A percentile compares a stretch with the other conserved stretches of the same genome.
Evolutionary conservation across 306 rosid species (phyloP).

Genomic region (Neltuma alba): DNA sequence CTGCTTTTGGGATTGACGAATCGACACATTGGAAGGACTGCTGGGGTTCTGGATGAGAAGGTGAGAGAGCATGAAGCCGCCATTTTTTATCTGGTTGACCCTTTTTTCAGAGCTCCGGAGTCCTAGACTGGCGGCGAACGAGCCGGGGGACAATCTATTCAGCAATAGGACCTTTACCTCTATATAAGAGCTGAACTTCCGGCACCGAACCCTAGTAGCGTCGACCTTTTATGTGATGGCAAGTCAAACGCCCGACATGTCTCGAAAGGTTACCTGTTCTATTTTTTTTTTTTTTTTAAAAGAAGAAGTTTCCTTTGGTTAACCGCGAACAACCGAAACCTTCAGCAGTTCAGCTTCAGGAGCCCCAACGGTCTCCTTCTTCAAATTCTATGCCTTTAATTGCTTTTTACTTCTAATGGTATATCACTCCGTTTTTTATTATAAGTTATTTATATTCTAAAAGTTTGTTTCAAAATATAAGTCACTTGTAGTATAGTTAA

Average conservation of each 20-base stretch:
- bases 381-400: not conserved
- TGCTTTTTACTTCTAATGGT: too few species aligned
- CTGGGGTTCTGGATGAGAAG: conserved; percentile 35
- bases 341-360: too few species aligned
- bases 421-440: too few species aligned
- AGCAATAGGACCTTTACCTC: not conserved
- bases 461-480: too few species aligned
- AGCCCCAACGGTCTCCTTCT: not conserved
- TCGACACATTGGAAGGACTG: conserved; percentile 1
- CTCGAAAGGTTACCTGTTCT: too few species aligned
- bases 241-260: not conserved
- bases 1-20: not conserved
- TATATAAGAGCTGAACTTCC: not conserved
- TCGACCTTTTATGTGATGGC: not conserved
- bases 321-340: not conserved
- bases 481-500: too few species aligned
- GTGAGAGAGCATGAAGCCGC: conserved; percentile 29
- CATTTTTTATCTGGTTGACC: conserved; percentile 35
- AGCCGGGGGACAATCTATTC: not conserved
- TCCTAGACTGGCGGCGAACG: not conserved
- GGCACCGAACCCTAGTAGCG: not conserved
- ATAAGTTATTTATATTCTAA: too few species aligned
- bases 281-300: too few species aligned
- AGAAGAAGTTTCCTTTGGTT: not conserved
- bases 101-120: not conserved